Conservation (phyloP, 208 protist genomes). For the Plasmodiophora brassicae region DNA sequence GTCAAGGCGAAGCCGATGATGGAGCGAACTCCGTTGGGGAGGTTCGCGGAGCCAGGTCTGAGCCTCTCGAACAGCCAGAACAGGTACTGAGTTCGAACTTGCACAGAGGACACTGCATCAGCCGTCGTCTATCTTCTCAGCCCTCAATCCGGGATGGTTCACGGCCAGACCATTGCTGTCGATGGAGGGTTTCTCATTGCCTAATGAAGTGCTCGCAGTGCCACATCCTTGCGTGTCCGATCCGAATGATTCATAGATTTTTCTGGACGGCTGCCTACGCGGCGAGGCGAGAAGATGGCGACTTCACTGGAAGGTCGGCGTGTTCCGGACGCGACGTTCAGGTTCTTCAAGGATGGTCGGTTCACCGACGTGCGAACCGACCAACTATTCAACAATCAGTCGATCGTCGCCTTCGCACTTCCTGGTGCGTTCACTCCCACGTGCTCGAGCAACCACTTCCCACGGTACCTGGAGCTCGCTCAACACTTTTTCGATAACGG, state of each 20-base stretch:
- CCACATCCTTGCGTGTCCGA: too few species aligned
- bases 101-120: too few species aligned
- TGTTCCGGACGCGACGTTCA: not conserved
- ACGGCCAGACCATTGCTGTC: too few species aligned
- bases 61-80: too few species aligned
- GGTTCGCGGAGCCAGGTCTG: not conserved
- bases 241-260: too few species aligned
- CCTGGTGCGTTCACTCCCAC: conserved; percentile 37
- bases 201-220: too few species aligned
- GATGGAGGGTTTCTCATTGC: too few species aligned
- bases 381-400: not conserved
- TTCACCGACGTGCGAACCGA: not conserved
- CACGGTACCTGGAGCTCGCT: not conserved
- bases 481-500: not conserved
- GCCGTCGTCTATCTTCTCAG: too few species aligned
- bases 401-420: conserved; percentile 15
- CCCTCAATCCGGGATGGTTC: too few species aligned
- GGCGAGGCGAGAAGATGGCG: too few species aligned
- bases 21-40: not conserved
- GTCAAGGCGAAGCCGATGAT: not conserved
- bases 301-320: not conserved
- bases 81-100: too few species aligned
- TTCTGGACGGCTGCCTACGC: too few species aligned
- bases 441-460: conserved; percentile 7
- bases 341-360: not conserved